Conservation (phyloP, 1,284 basidiomycete genomes). For the Schizophyllum amplum region DNA sequence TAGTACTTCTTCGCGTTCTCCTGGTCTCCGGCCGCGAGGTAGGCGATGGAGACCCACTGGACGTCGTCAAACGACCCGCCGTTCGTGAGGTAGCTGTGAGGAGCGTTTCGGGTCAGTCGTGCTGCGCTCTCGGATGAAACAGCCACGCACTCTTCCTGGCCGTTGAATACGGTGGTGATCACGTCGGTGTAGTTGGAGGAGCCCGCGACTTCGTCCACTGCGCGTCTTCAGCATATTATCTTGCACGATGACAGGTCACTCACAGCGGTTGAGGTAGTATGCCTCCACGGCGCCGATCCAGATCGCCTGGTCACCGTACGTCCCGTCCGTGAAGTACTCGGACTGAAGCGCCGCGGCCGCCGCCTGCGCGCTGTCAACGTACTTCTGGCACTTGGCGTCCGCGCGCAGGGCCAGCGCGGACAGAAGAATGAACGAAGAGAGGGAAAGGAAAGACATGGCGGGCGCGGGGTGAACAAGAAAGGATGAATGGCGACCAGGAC, state of each 20-base stretch:
- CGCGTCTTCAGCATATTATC: background rate
- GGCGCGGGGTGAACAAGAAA: background rate
- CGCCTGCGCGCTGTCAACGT: conserved; percentile 13
- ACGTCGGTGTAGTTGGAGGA: conserved; percentile 9
- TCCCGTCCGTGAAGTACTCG: conserved; percentile 11
- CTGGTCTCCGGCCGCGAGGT: conserved; percentile 12
- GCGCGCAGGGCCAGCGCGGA: conserved; percentile 1
- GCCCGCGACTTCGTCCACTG: conserved; percentile 14
- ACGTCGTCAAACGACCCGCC: conserved; percentile 16
- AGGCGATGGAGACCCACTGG: conserved; percentile 16
- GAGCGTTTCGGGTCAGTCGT: too few relatives aligned
- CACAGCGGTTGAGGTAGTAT: conserved; percentile 13
- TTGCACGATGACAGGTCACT: background rate
- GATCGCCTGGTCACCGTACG: conserved; percentile 11
- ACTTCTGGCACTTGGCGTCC: conserved; percentile 12
- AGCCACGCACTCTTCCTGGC: conserved; percentile 5
- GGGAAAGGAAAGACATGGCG: background rate
- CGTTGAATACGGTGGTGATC: conserved; percentile 15
- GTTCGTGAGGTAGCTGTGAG: conserved; percentile 10
- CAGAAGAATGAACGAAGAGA: background rate
- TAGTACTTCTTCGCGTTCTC: conserved; percentile 15
- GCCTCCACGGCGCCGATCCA: conserved; percentile 15
- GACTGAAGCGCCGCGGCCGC: conserved; percentile 16
- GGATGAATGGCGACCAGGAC: background rate
- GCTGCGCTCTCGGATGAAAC: too few relatives aligned